Conservation (phyloP, 2,329 filamentous ascomycete species). For the Neopestalotiopsis rosae region DNA sequence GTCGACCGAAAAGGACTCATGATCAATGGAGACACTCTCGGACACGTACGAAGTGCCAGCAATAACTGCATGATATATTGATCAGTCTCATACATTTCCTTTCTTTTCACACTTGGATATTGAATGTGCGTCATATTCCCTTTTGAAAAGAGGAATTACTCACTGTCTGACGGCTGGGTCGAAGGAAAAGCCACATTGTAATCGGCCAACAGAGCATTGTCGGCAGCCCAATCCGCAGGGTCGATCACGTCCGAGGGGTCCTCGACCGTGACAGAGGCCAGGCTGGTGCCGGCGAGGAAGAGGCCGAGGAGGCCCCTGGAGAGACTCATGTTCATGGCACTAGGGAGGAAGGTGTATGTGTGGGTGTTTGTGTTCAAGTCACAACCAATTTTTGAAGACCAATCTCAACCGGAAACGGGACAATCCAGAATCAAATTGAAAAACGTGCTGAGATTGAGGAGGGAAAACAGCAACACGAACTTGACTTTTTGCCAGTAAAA, state of each 20-base stretch:
- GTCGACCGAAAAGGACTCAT: constrained; percentile 5
- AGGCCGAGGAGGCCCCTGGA: background rate
- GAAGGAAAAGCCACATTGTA: constrained; percentile 2
- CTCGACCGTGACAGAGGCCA: background rate
- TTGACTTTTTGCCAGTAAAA: no score
- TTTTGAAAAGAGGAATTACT: background rate
- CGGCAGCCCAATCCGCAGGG: constrained; percentile 12
- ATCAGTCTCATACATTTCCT: background rate
- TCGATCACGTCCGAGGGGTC: constrained; percentile 15
- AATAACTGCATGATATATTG: background rate
- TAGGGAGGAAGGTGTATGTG: no score
- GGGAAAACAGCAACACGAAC: no score
- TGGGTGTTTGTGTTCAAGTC: no score
- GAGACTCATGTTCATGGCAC: background rate
- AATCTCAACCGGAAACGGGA: no score
- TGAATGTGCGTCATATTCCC: background rate
- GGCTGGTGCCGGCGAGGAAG: background rate
- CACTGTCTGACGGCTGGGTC: constrained; percentile 6
- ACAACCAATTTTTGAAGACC: no score
- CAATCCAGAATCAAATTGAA: no score
- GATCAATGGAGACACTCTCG: constrained; percentile 2
- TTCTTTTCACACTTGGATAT: no score
- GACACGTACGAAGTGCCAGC: background rate
- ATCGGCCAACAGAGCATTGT: constrained; percentile 10
- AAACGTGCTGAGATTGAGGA: no score